phyloP scores from a whole-genome alignment of 2,329 filamentous ascomycete genomes.

The Colletotrichum viniferum region DNA sequence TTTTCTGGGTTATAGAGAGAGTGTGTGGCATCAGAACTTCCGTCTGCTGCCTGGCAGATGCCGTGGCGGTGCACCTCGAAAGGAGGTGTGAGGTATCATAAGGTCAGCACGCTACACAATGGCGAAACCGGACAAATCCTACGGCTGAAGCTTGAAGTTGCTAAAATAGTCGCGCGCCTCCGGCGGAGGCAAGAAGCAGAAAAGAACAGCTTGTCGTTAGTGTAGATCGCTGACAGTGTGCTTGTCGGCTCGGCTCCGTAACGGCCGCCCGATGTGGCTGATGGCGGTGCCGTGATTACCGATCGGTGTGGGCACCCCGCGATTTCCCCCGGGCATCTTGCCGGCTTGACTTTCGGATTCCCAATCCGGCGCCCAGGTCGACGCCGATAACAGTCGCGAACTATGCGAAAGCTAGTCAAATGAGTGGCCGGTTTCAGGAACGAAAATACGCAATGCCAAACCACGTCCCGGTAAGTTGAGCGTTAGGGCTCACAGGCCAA shows the following conservation, averaged over 20 bases:
- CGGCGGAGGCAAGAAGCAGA: background rate
- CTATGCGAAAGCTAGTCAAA: rapidly evolving
- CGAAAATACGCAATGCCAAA: rapidly evolving
- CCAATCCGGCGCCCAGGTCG: background rate
- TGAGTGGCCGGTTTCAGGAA: rapidly evolving
- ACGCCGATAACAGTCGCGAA: background rate
- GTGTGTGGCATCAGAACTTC: background rate
- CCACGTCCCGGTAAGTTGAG: background rate
- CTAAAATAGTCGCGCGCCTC: background rate
- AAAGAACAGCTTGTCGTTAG: background rate
- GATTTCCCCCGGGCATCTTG: background rate
- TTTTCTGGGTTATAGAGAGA: background rate
- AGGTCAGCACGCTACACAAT: background rate
- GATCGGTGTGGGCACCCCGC: background rate
- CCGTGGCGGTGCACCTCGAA: background rate
- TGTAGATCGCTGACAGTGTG: background rate
- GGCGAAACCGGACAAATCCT: background rate
- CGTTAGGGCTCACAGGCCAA: background rate
- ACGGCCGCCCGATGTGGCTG: background rate
- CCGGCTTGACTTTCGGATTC: background rate
- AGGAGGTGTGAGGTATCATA: background rate
- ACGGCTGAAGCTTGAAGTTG: background rate
- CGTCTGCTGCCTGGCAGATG: background rate
- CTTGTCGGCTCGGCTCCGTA: background rate
- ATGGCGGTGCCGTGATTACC: background rate